phyloP scores from a whole-genome alignment of 164 flowering plant species.

The Tetrastigma voinierianum region DNA sequence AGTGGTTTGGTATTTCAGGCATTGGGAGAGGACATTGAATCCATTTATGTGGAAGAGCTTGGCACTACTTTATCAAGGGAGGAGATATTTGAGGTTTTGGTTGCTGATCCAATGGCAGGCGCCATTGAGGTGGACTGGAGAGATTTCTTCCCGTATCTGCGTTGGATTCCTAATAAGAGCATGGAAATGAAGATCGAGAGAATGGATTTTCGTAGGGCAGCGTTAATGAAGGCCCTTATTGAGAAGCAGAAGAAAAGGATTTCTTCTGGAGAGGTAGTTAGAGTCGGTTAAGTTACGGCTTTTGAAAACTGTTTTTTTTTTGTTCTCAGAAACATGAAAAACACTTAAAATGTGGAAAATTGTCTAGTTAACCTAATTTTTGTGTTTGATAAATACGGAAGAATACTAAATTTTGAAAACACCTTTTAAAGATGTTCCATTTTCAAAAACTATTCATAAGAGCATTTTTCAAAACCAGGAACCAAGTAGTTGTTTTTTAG shows the following conservation, averaged over 20 bases:
- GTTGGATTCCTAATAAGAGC: constrained; percentile 81
- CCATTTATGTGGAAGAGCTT: constrained; percentile 75
- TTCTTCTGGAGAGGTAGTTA: constrained; percentile 60
- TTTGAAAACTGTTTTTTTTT: not conserved
- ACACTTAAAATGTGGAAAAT: too few relatives aligned
- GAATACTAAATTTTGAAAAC: too few relatives aligned
- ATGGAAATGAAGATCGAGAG: constrained; percentile 50
- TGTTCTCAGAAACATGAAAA: too few relatives aligned
- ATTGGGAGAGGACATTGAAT: constrained; percentile 66
- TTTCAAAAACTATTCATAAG: too few relatives aligned
- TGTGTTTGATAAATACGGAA: too few relatives aligned
- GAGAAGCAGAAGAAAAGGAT: constrained; percentile 50
- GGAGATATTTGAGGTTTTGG: constrained; percentile 61
- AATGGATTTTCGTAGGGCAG: constrained; percentile 46
- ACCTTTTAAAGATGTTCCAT: too few relatives aligned
- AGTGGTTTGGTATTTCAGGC: constrained; percentile 43
- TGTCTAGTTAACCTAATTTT: too few relatives aligned
- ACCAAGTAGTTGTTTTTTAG: too few relatives aligned
- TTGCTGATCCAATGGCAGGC: constrained; percentile 74
- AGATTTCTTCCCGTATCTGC: constrained; percentile 92
- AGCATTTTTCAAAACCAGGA: too few relatives aligned
- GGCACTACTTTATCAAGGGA: constrained; percentile 53
- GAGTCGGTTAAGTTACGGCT: too few relatives aligned
- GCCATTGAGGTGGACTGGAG: constrained; percentile 97
- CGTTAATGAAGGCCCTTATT: constrained; percentile 69